Percentiles rank a stretch among this genome's conserved stretches.
phyloP scores from a whole-genome alignment of 257 asterid genomes.

The Solanum chilense region DNA sequence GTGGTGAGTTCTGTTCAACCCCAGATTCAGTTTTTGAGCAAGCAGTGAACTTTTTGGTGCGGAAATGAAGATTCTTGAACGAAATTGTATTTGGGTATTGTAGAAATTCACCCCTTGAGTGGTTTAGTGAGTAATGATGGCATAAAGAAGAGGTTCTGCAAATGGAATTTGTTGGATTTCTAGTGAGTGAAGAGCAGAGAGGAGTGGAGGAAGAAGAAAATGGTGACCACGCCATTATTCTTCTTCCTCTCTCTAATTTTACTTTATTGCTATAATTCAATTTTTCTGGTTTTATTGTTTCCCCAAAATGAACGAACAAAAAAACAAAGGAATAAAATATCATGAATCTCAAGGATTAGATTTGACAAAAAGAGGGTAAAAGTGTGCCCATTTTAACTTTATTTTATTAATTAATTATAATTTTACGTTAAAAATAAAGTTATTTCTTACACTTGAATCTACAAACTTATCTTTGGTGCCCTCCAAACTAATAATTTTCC shows the following conservation, averaged over 20 bases:
- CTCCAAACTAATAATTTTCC: too few species aligned
- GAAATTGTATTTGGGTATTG: neutral
- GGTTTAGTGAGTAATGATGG: neutral
- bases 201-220: neutral
- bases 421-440: too few species aligned
- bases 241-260: neutral
- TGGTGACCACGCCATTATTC: slow-evolving; percentile 32
- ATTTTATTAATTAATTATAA: too few species aligned
- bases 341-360: neutral
- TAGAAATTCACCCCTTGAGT: neutral
- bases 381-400: too few species aligned
- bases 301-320: neutral
- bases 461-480: too few species aligned
- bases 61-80: neutral
- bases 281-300: neutral
- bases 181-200: slow-evolving; percentile 17
- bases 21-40: slow-evolving; percentile 21
- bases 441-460: too few species aligned
- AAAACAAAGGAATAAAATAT: neutral
- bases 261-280: neutral
- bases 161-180: neutral
- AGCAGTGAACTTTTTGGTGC: neutral
- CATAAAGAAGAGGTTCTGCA: slow-evolving; percentile 4
- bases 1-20: slow-evolving; percentile 3
- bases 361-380: neutral